Evolutionary conservation across 139 green algal genomes (phyloP).

Genomic region (Coelastrella sp.): DNA sequence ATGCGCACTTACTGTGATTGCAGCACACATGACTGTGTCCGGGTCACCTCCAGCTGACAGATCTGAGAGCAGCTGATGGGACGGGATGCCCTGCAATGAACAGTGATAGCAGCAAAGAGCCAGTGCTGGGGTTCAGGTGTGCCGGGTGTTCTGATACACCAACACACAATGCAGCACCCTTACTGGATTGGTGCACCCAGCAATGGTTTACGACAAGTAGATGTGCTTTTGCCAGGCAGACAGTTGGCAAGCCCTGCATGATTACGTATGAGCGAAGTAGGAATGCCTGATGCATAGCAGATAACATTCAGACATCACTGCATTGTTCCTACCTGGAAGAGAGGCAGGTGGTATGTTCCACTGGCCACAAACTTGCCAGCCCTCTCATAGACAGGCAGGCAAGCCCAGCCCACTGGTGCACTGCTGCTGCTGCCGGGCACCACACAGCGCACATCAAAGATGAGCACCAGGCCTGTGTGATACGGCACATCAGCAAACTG

Average conservation of each 20-base stretch:
- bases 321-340: conserved; percentile 64
- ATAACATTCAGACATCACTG: too few species aligned
- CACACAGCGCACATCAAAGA: conserved; percentile 72
- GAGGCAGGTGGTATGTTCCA: conserved; percentile 72
- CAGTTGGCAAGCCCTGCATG: too few species aligned
- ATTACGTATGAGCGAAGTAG: too few species aligned
- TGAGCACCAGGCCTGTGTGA: conserved; percentile 61
- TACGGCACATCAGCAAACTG: conserved; percentile 66
- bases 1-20: conserved; percentile 41
- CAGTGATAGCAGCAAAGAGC: neutral
- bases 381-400: conserved; percentile 73
- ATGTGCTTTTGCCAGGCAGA: too few species aligned
- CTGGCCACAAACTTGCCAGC: conserved; percentile 65
- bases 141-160: neutral
- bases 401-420: conserved; percentile 69
- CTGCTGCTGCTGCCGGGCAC: conserved; percentile 58
- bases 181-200: too few species aligned
- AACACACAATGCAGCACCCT: too few species aligned
- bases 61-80: conserved; percentile 54
- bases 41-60: conserved; percentile 44
- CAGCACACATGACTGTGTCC: conserved; percentile 43
- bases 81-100: conserved; percentile 49
- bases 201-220: too few species aligned
- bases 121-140: neutral
- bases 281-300: too few species aligned